Base-by-base conservation (phyloP, 2,329 filamentous ascomycete genomes). In the Atkinsonella texensis region DNA sequence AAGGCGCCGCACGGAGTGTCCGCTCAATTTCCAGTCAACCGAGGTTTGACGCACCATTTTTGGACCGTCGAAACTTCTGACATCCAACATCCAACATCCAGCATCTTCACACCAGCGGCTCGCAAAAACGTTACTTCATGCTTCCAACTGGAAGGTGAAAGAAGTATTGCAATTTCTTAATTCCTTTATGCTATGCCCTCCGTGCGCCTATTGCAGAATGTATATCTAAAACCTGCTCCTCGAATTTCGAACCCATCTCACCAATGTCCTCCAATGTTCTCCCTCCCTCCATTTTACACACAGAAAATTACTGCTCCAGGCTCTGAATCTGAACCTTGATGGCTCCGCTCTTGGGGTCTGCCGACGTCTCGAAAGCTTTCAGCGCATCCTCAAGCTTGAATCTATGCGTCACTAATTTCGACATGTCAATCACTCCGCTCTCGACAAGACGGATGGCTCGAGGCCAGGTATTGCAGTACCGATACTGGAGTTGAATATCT, bases 251-350 rank as follows among this genome's bases (percentile, higher is more conserved):
- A 35, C 33, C 9, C 15, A 9, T 38, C 15, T 38, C 15, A 15
- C 35, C 35, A 12, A 38, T 15, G 28, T 38, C 35, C 35, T 38
- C 4, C 20, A 2, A 23, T 23, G 20, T 3, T 23, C 20, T 23
- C 20, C 4, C 2, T 23, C 31, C 9, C 6, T 13, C 28, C 9
- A n/a, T 17, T 33, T 46, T 17, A 28, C 28, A 28, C 28, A 28
- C 3, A 9, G 20, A 7, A n/a, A 35, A 4, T 47, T 69, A 79
- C 10, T 69, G 78, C 10, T 80, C 77, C 57, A 79, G 58, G 62
- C 80, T 89, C 74, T 90, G 88, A 63, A 96, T 96, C 77, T 89
- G 86, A 54, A 96, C 90, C 77, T 97, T 97, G 70, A 97, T 96
- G n/a, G 90, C 89, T 7, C 91, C 90, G 49, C 87, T 95, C 75